Evolutionary conservation across 331 rosid species (phyloP), one percentile per base, ranked within the genome.

Genomic region (Quercus lobata): DNA sequence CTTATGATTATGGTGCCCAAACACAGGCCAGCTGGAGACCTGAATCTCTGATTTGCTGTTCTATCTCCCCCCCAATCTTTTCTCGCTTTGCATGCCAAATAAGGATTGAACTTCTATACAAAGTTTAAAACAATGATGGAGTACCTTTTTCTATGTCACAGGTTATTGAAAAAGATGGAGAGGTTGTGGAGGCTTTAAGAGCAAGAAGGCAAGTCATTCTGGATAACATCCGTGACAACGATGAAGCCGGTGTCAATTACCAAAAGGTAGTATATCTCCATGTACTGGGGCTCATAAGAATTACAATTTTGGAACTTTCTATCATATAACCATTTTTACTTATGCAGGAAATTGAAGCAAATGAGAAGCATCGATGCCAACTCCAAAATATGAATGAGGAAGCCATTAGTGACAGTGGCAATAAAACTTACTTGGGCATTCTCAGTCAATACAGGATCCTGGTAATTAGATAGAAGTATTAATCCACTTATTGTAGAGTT

Each of bases 361-460:
- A 90, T 74, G 93, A 90, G 91, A 87, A 80, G 83, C 87, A 87
- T 21, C 88, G 87, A 46, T 85, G 84, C 70, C 83, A 90, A 41
- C 88, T 90, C 61, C 91, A 90, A 82, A 79, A 81, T 60, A 87
- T 85, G 91, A 87, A 87, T 80, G 91, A 90, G 77, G 86, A 87
- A 80, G 91, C 93, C 58, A 81, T 90, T 49, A 75, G 87, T 81
- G 86, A 71, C 73, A 83, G 86, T 82, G 89, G 89, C 71, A 87
- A 90, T 46, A 87, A 84, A 80, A 90, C 91, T 53, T 90, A 87
- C 84, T 72, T 90, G 83, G 78, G 86, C 74, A 90, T 90, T 79
- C 90, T 90, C 71, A 90, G 82, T 63, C 90, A 87, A 75, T 88
- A 90, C 82, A 84, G 93, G 87, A 87, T 90, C 76, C 83, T 90